Evolutionary conservation across 2,329 filamentous ascomycete genomes (phyloP).

Genomic region (Aspergillus sojae): DNA sequence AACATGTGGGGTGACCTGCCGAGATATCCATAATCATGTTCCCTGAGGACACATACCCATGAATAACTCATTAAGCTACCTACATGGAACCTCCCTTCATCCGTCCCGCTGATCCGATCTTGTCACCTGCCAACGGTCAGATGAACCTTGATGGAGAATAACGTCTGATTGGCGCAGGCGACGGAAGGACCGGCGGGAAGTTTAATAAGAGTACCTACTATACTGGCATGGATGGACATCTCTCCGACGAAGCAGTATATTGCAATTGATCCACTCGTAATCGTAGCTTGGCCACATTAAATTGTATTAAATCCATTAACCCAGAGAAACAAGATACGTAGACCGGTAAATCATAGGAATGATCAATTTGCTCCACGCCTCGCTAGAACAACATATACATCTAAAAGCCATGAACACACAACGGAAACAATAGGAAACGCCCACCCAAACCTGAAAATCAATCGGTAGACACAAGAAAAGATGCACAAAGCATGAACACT

Average conservation of each 20-base stretch:
- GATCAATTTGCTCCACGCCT: slow-evolving; percentile 18
- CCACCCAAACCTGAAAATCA: slow-evolving; percentile 9
- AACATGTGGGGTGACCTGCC: neutral
- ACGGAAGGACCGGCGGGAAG: neutral
- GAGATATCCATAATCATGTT: neutral
- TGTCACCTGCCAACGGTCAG: slow-evolving; percentile 8
- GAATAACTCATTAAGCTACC: neutral
- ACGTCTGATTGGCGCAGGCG: neutral
- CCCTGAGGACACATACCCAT: no score
- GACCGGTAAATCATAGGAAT: slow-evolving; percentile 4
- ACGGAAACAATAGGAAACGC: slow-evolving; percentile 13
- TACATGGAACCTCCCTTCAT: slow-evolving; percentile 19
- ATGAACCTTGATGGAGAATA: slow-evolving; percentile 1
- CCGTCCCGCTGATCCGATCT: slow-evolving; percentile 25
- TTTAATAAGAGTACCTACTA: neutral
- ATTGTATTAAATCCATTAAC: neutral
- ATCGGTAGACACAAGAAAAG: slow-evolving; percentile 6
- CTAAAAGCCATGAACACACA: slow-evolving; percentile 7
- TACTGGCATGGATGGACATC: neutral
- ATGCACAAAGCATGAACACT: neutral
- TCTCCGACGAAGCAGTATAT: neutral
- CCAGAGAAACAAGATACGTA: neutral
- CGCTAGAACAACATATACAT: slow-evolving; percentile 26
- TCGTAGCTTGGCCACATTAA: neutral
- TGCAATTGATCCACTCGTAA: neutral